phyloP scores from a whole-genome alignment of 495 filamentous ascomycete species.

The Daldinia grandis region DNA sequence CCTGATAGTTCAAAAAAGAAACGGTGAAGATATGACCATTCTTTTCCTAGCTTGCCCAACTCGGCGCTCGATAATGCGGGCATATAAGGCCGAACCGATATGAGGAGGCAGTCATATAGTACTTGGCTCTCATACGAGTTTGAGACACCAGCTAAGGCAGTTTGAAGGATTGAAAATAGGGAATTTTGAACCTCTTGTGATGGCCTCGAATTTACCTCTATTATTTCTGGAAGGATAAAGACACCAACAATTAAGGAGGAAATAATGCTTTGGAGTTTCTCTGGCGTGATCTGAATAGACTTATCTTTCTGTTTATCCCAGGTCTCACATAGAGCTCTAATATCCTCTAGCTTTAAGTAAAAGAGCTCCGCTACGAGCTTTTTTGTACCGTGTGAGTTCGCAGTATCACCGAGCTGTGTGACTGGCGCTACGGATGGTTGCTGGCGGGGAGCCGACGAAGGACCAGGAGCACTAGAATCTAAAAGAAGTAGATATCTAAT shows the following conservation, averaged over 20 bases:
- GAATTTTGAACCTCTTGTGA: slow-evolving; percentile 51
- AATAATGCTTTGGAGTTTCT: slow-evolving; percentile 58
- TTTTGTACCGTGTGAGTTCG: slow-evolving; percentile 53
- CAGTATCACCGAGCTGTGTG: slow-evolving; percentile 44
- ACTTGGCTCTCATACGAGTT: slow-evolving; percentile 47
- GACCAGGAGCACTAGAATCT: slow-evolving; percentile 25
- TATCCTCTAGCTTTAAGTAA: slow-evolving; percentile 56
- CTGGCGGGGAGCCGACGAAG: slow-evolving; percentile 5
- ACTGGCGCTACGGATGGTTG: neutral
- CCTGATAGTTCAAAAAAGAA: slow-evolving; percentile 54
- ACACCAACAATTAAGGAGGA: slow-evolving; percentile 53
- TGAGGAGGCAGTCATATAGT: slow-evolving; percentile 49
- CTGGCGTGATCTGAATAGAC: slow-evolving; percentile 51
- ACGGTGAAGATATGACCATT: slow-evolving; percentile 47
- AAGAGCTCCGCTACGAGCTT: slow-evolving; percentile 60
- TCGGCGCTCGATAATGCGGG: slow-evolving; percentile 46
- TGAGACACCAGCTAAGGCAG: slow-evolving; percentile 46
- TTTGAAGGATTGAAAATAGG: slow-evolving; percentile 46
- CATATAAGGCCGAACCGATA: slow-evolving; percentile 49
- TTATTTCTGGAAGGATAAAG: slow-evolving; percentile 55
- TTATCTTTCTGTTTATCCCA: slow-evolving; percentile 58
- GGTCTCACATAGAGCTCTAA: slow-evolving; percentile 48
- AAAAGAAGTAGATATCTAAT: slow-evolving; percentile 55
- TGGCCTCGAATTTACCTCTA: slow-evolving; percentile 50
- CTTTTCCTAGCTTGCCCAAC: slow-evolving; percentile 42